These are phyloP conservation scores for Trypanosoma conorhini DNA, from an alignment of 208 protist genomes.

Conservation along the genomic window DNA sequence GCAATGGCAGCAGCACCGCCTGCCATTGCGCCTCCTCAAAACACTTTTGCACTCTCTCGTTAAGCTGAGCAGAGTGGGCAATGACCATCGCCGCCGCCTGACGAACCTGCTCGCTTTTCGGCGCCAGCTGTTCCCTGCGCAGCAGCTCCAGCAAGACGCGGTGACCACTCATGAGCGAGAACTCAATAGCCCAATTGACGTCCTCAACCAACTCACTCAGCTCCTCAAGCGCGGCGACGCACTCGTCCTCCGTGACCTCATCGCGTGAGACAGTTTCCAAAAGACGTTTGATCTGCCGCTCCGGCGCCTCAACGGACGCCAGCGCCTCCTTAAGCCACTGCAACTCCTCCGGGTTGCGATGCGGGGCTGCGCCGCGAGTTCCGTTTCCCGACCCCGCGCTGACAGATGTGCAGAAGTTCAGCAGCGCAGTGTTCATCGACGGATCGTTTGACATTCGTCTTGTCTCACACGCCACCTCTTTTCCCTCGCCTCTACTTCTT, in stretches of 20 bases:
- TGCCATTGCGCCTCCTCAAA: conserved; percentile 42
- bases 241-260: conserved; percentile 29
- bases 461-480: neutral
- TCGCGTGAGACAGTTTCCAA: conserved; percentile 35
- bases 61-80: conserved; percentile 64
- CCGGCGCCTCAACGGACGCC: conserved; percentile 70
- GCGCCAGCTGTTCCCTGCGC: conserved; percentile 22
- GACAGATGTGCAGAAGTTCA: conserved; percentile 48
- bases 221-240: conserved; percentile 52
- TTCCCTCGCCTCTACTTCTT: neutral
- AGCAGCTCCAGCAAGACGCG: conserved; percentile 41
- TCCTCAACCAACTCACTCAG: conserved; percentile 88
- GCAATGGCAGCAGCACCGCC: conserved; percentile 23
- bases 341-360: conserved; percentile 32
- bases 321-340: conserved; percentile 72
- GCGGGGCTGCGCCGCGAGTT: neutral
- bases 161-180: conserved; percentile 72
- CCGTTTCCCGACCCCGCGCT: conserved; percentile 4
- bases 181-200: conserved; percentile 88
- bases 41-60: conserved; percentile 52
- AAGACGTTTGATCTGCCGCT: conserved; percentile 53
- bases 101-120: conserved; percentile 31
- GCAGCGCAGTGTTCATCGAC: conserved; percentile 48
- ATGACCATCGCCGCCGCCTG: conserved; percentile 29
- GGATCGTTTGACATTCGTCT: conserved; percentile 46